A percentile compares a stretch with the other conserved stretches of the same genome.
phyloP scores from a whole-genome alignment of 2,329 filamentous ascomycete species.

The Akanthomyces muscarius region DNA sequence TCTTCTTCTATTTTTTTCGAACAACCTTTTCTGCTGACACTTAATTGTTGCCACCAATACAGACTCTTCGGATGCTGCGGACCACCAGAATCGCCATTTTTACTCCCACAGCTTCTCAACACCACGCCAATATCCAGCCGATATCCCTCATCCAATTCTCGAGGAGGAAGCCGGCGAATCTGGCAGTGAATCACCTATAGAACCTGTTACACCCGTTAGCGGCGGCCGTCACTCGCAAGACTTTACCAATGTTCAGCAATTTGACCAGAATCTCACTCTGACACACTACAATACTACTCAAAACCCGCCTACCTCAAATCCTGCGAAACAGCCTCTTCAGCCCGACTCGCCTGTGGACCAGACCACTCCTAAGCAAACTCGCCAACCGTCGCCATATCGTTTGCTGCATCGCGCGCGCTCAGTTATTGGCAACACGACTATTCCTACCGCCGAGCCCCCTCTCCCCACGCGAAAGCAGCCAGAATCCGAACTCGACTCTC shows the following conservation, averaged over 20 bases:
- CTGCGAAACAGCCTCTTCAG: slow-evolving; percentile 10
- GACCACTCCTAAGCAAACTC: slow-evolving; percentile 18
- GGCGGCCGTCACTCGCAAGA: slow-evolving; percentile 51
- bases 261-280: slow-evolving; percentile 29
- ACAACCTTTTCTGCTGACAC: slow-evolving; percentile 19
- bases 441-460: background rate
- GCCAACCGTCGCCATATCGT: slow-evolving; percentile 10
- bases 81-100: background rate
- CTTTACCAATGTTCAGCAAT: slow-evolving; percentile 42
- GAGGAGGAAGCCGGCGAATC: slow-evolving; percentile 55
- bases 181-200: slow-evolving; percentile 55
- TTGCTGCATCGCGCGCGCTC: slow-evolving; percentile 11
- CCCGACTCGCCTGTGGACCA: slow-evolving; percentile 9
- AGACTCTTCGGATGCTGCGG: slow-evolving; percentile 10
- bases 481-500: slow-evolving; percentile 11
- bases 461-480: background rate
- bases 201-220: slow-evolving; percentile 60
- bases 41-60: slow-evolving; percentile 17
- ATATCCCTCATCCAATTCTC: slow-evolving; percentile 49
- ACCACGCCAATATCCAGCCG: slow-evolving; percentile 45
- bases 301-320: slow-evolving; percentile 12
- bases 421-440: slow-evolving; percentile 8
- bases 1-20: background rate
- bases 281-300: slow-evolving; percentile 14
- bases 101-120: slow-evolving; percentile 32